phyloP scores from a whole-genome alignment of 2,329 filamentous ascomycete genomes.

The Epicoccum nigrum region DNA sequence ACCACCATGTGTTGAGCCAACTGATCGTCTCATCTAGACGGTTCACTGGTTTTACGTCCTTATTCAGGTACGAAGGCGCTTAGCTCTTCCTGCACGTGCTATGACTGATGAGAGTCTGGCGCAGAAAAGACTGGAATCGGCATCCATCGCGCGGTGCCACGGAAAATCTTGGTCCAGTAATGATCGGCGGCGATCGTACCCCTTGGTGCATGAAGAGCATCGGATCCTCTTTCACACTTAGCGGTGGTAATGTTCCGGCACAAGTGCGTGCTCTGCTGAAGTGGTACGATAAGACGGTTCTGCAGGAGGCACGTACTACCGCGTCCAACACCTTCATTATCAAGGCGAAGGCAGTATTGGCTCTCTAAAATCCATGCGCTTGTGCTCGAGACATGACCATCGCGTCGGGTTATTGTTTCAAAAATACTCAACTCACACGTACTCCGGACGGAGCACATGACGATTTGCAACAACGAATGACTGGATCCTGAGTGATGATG shows the following conservation, averaged over 20 bases:
- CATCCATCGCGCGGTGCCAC: conserved; percentile 24
- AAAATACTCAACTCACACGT: conserved; percentile 13
- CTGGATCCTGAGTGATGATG: conserved; percentile 11
- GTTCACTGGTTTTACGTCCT: conserved; percentile 7
- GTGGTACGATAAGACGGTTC: conserved; percentile 34
- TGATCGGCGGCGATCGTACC: conserved; percentile 34
- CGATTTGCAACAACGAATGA: conserved; percentile 13
- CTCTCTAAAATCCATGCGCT: conserved; percentile 17
- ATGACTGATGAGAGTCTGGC: conserved; percentile 24
- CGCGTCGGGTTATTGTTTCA: conserved; percentile 17
- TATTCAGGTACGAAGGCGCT: conserved; percentile 19
- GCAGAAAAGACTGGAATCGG: conserved; percentile 24
- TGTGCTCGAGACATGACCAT: conserved; percentile 13
- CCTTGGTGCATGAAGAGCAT: conserved; percentile 25
- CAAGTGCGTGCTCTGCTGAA: conserved; percentile 31
- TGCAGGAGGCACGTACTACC: conserved; percentile 27
- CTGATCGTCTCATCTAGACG: conserved; percentile 3
- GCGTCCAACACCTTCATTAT: conserved; percentile 33
- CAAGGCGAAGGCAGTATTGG: conserved; percentile 8
- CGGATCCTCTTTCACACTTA: conserved; percentile 23
- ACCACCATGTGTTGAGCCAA: background rate
- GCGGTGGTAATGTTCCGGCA: conserved; percentile 40
- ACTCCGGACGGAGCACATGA: conserved; percentile 10
- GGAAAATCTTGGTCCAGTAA: conserved; percentile 34
- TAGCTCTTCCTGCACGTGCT: conserved; percentile 27